Base-by-base conservation (phyloP, 2,329 filamentous ascomycete species). In the Neopestalotiopsis rosae region DNA sequence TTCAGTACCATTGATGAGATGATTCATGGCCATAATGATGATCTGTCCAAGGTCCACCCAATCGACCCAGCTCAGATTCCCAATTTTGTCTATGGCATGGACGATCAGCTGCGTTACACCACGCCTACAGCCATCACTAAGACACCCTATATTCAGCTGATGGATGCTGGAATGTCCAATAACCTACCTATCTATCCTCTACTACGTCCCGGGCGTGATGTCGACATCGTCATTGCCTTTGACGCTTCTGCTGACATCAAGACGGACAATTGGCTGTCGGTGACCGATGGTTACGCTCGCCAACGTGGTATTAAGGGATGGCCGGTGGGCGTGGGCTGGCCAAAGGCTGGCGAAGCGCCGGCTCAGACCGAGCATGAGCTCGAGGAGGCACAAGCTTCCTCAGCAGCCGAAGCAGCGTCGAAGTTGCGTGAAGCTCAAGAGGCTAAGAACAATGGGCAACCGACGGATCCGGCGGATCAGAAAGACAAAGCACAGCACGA, bases 101-200 rank as follows among this genome's bases (percentile, higher is more conserved):
- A 92, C 74, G 90, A 89, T 13, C 86, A 89, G 70, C 85, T 99
- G 6, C 92, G 94, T 0, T 81, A 88, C 0, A 93, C 93, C 0
- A 92, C 92, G n/a, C 94, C 96, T 0, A 88, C 91, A 40, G 94
- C 89, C 69, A 89, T 97, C 52, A 90, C 93, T 74, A 84, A 89
- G 20, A 87, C 86, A 14, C 86, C 91, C 59, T 92, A 97, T 78
- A 86, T 95, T 20, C 91, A 93, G 72, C 86, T 95, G 17, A 98
- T 98, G 95, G 96, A 99, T 79, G 95, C 96, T 1, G 96, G 96
- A 65, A 99, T 99, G 96, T 97, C 93, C 72, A 98, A 99, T 79
- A 99, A 99, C 76, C 85, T 99, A 9, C 96, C 96, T 1, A 95
- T 98, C 57, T 99, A 99, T 78, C 96, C 96, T 0, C 87, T 98